Percentiles rank a stretch among this genome's conserved stretches.
Evolutionary conservation across 768 basidiomycete genomes (phyloP).

Genomic region (Fomitopsis pulvina): DNA sequence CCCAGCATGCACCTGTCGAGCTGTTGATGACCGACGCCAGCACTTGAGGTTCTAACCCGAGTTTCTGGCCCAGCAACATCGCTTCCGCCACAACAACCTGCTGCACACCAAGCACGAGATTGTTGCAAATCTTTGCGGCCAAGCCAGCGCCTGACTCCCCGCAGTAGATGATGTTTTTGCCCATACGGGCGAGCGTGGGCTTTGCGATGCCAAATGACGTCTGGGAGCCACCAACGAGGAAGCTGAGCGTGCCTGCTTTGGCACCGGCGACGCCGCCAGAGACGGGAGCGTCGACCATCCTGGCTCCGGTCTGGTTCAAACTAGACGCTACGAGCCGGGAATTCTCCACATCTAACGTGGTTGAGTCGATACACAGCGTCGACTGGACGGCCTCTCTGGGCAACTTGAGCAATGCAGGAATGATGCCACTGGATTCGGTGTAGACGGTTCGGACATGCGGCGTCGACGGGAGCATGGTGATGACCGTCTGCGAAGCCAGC

Average conservation of each 20-base stretch:
- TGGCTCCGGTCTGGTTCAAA: conserved; percentile 49
- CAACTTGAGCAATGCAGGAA: conserved; percentile 53
- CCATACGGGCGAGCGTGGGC: conserved; percentile 68
- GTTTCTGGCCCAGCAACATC: conserved; percentile 77
- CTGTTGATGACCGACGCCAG: conserved; percentile 82
- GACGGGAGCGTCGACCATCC: conserved; percentile 91
- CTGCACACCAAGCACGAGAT: conserved; percentile 45
- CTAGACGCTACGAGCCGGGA: conserved; percentile 57
- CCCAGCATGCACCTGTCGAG: conserved; percentile 80
- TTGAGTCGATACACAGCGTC: conserved; percentile 83
- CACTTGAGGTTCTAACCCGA: conserved; percentile 73
- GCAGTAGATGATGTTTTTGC: conserved; percentile 75
- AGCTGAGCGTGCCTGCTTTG: conserved; percentile 80
- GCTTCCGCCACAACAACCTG: conserved; percentile 86
- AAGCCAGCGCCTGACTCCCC: conserved; percentile 77
- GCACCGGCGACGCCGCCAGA: conserved; percentile 90
- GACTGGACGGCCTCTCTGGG: conserved; percentile 25
- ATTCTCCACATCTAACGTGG: conserved; percentile 78
- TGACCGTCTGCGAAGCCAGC: conserved; percentile 53
- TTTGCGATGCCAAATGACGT: conserved; percentile 48
- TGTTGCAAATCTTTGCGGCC: conserved; percentile 90
- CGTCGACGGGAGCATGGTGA: conserved; percentile 92
- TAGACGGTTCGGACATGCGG: conserved; percentile 83
- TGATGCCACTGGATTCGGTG: conserved; percentile 48
- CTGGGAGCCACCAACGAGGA: conserved; percentile 81